These are phyloP conservation scores for Moricandia arvensis DNA, from an alignment of 345 rosid species.

Conservation along the genomic window DNA sequence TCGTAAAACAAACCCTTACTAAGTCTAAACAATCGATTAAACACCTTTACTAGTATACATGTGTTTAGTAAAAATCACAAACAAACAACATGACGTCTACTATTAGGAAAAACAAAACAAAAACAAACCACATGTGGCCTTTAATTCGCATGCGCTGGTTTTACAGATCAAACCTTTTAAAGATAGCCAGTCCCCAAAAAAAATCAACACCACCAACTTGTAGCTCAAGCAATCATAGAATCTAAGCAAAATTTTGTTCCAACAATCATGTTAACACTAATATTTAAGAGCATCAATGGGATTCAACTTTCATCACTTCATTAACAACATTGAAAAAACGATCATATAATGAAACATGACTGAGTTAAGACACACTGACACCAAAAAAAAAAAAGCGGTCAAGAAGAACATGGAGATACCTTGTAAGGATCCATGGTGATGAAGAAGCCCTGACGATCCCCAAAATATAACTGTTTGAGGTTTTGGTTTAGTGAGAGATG, in stretches of 20 bases:
- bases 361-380: not conserved
- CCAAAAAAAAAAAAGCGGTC: not conserved
- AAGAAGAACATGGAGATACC: constrained; percentile 18
- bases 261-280: not conserved
- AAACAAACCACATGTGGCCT: constrained; percentile 12
- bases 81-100: not conserved
- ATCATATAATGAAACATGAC: not conserved
- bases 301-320: not conserved
- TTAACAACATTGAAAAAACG: not conserved
- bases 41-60: not conserved
- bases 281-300: not conserved
- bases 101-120: constrained; percentile 7
- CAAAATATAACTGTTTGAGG: constrained; percentile 1
- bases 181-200: constrained; percentile 11
- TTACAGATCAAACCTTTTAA: constrained; percentile 19
- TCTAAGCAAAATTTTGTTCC: not conserved
- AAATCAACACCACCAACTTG: constrained; percentile 1
- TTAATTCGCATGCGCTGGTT: constrained; percentile 14
- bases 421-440: constrained; percentile 43
- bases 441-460: constrained; percentile 19
- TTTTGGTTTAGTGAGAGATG: constrained; percentile 29
- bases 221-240: constrained; percentile 22
- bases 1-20: not conserved
- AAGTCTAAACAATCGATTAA: not conserved
- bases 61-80: not conserved